Conservation (phyloP, 2,329 filamentous ascomycete genomes). For the Phaeosphaeria sp. region DNA sequence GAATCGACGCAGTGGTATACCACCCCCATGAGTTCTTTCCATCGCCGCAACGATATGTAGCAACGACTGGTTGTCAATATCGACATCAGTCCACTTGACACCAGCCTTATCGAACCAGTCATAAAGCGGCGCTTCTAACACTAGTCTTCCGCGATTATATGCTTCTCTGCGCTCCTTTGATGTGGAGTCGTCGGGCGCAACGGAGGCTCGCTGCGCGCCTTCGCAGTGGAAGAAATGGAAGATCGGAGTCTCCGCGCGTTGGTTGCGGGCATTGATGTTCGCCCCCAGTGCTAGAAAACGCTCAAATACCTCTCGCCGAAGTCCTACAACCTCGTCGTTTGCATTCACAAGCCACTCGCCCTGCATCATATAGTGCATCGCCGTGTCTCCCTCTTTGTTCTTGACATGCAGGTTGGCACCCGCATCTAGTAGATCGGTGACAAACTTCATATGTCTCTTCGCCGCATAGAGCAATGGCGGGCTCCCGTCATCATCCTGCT, state of each 20-base stretch:
- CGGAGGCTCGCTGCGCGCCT: background rate
- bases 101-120: background rate
- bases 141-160: background rate
- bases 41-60: conserved; percentile 11
- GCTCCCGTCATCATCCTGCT: background rate
- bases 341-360: background rate
- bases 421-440: conserved; percentile 9
- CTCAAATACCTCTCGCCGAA: conserved; percentile 4
- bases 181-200: background rate
- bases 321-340: background rate
- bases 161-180: background rate
- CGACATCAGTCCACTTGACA: background rate
- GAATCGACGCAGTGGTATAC: conserved; percentile 4
- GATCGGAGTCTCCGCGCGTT: conserved; percentile 19
- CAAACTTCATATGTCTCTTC: background rate
- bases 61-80: background rate
- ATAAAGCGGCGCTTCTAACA: background rate
- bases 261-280: conserved; percentile 20
- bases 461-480: conserved; percentile 12
- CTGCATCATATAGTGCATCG: conserved; percentile 17
- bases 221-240: conserved; percentile 11
- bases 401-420: conserved; percentile 9
- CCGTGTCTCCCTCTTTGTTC: conserved; percentile 12
- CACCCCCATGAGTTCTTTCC: background rate
- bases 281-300: conserved; percentile 9